Evolutionary conservation across 2,329 filamentous ascomycete species (phyloP).

Genomic region (Dactylonectria macrodidyma): DNA sequence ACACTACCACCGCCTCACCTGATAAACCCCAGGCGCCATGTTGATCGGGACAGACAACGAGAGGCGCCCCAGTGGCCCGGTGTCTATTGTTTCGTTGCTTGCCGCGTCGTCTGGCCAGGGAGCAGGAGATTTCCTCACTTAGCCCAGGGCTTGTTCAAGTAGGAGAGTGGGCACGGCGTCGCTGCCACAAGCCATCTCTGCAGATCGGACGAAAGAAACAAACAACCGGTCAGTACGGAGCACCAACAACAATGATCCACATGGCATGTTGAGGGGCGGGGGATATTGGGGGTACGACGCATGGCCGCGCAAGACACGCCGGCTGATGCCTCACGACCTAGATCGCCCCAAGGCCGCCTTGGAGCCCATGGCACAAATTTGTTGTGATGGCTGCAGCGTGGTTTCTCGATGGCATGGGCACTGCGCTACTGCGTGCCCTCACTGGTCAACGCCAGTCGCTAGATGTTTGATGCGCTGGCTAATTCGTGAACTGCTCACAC

Average conservation of each 20-base stretch:
- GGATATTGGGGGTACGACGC: constrained; percentile 5
- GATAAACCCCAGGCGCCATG: constrained; percentile 1
- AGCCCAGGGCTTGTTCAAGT: neutral
- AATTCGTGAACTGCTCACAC: neutral
- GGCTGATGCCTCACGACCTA: constrained; percentile 17
- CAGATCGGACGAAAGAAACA: neutral
- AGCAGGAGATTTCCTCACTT: neutral
- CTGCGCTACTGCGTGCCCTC: neutral
- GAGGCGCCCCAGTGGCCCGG: neutral
- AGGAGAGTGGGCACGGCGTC: neutral
- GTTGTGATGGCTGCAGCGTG: constrained; percentile 22
- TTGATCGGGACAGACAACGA: neutral
- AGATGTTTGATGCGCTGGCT: neutral
- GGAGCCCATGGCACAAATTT: neutral
- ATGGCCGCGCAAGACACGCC: constrained; percentile 19
- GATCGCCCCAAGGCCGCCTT: neutral
- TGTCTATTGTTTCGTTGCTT: constrained; percentile 7
- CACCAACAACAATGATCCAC: neutral
- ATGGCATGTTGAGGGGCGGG: neutral
- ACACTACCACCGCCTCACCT: constrained; percentile 14
- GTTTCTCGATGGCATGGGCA: neutral
- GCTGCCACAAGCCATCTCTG: neutral
- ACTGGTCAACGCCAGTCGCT: neutral
- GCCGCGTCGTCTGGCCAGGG: neutral
- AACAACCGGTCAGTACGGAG: neutral